phyloP scores from a whole-genome alignment of 2,329 filamentous ascomycete species.

The Periconia sp. region DNA sequence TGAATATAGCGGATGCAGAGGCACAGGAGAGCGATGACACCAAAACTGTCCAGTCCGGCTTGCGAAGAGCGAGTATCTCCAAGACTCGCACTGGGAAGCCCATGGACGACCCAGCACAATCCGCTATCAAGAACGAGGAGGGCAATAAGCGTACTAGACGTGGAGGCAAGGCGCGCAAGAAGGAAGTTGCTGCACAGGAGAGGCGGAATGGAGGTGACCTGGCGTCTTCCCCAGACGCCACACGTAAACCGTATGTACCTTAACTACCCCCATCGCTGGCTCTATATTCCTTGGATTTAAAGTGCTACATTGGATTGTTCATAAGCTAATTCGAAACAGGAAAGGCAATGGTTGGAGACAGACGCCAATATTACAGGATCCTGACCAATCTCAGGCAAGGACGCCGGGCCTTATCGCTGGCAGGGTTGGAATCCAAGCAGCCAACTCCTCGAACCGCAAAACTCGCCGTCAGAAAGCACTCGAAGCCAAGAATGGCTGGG shows the following conservation, averaged over 20 bases:
- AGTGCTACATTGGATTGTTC: too few species aligned
- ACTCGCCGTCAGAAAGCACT: constrained; percentile 55
- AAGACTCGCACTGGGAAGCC: constrained; percentile 50
- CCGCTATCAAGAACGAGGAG: constrained; percentile 38
- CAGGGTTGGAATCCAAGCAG: constrained; percentile 44
- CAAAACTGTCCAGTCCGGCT: constrained; percentile 26
- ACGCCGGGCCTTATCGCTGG: constrained; percentile 48
- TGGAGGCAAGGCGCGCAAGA: constrained; percentile 53
- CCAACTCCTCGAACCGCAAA: constrained; percentile 47
- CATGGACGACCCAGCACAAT: constrained; percentile 41
- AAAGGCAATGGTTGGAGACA: constrained; percentile 71
- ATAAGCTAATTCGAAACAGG: constrained; percentile 32
- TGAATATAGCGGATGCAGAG: constrained; percentile 48
- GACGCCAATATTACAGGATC: constrained; percentile 70
- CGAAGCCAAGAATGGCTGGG: constrained; percentile 81
- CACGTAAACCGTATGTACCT: constrained; percentile 41
- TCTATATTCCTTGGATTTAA: too few species aligned
- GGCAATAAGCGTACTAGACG: constrained; percentile 54
- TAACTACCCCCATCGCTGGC: too few species aligned
- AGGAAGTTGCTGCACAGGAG: constrained; percentile 52
- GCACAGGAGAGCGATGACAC: constrained; percentile 45
- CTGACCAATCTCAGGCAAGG: constrained; percentile 47
- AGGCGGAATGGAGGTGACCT: constrained; percentile 37
- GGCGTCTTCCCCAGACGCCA: constrained; percentile 32
- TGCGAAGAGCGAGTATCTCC: constrained; percentile 45